Evolutionary conservation across 2,329 filamentous ascomycete genomes (phyloP), one percentile per base, ranked within the genome.

Genomic region (Talaromyces sp.): DNA sequence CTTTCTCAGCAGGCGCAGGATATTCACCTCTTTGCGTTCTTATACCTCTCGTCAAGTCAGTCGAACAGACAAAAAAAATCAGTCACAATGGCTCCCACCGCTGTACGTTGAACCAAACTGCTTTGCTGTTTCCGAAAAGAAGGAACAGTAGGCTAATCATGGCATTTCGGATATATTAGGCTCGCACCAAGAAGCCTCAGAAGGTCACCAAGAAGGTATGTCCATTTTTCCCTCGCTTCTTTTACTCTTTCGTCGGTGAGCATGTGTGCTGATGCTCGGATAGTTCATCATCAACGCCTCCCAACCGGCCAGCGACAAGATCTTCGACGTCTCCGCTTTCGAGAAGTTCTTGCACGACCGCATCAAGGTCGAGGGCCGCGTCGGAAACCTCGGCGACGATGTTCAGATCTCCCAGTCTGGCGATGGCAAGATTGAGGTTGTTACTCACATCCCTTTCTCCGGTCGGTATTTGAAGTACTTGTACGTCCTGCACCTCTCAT

Each of bases 331-430:
- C 81, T 89, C 91, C 77, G 93, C 93, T 74, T 99, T 99, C 82
- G 93, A 97, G 86, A 98, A 98, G 89, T 99, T 99, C 91, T 91
- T 99, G 70, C 93, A 97, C 88, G 95, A 98, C 84, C 93, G 91
- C 85, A 96, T 99, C 90, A 99, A 99, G 92, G 93, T 99, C 76
- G 95, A 97, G 75, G 94, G 94, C 85, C 94, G 93, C 80, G 93
- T 94, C 79, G 93, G 93, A 76, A 98, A 99, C 90, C 91, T 99
- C 75, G 95, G 95, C 80, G 95, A 98, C 79, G 88, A 86, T 80
- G 89, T 99, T 79, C 85, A 88, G 80, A 95, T 99, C 86, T 89
- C 88, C 78, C 92, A 96, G 87, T 84, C 89, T 77, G 93, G 91
- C 73, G 95, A 97, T 78, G 95, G 94, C 84, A 97, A 97, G 90